Evolutionary conservation across 495 filamentous ascomycete genomes (phyloP).

Genomic region (Penicillium manginii): DNA sequence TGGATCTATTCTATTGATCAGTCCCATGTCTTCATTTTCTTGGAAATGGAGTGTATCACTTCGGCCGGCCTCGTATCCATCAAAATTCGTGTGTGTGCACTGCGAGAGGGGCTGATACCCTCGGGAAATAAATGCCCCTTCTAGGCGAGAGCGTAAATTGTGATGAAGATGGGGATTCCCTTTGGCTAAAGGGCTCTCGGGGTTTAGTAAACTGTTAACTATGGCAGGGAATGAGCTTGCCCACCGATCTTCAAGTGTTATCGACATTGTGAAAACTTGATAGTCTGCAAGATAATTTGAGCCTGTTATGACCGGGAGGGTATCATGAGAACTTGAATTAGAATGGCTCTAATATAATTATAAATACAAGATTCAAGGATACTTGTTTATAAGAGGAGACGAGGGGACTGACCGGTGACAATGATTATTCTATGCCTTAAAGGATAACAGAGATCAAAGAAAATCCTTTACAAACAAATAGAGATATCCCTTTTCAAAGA

Average conservation of each 20-base stretch:
- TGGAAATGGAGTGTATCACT: conserved; percentile 10
- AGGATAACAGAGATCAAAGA: no score
- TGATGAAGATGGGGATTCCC: conserved; percentile 20
- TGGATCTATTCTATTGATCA: conserved; percentile 3
- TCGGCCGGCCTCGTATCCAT: conserved; percentile 10
- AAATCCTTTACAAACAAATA: no score
- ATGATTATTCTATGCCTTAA: no score
- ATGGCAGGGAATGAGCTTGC: conserved; percentile 9
- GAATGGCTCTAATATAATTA: no score
- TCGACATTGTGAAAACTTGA: background rate
- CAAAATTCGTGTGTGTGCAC: conserved; percentile 9
- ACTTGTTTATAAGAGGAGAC: no score
- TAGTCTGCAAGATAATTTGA: background rate
- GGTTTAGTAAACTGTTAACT: conserved; percentile 8
- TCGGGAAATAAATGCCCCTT: conserved; percentile 8
- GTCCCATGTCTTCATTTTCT: background rate
- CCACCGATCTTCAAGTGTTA: background rate
- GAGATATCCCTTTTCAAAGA: no score
- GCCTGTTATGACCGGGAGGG: no score
- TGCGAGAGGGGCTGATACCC: conserved; percentile 15
- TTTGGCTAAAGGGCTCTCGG: conserved; percentile 7
- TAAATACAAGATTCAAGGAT: no score
- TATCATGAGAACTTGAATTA: no score
- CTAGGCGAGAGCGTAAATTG: conserved; percentile 10
- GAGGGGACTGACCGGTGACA: no score